phyloP scores from a whole-genome alignment of 768 basidiomycete genomes.

The Suillus subaureus region DNA sequence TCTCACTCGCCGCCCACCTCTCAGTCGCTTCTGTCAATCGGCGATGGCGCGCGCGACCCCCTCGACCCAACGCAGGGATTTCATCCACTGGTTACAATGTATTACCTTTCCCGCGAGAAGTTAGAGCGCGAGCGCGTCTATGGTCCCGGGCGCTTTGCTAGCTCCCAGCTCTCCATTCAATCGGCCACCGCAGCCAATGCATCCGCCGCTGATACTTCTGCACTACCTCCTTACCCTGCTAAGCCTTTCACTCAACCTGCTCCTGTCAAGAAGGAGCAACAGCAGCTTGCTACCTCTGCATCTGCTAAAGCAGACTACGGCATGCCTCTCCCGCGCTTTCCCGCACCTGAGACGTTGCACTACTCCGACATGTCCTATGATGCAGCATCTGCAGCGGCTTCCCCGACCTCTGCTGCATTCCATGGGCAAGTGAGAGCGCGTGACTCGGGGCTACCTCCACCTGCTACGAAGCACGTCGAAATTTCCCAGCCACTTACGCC shows the following conservation, averaged over 20 bases:
- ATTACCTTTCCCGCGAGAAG: conserved; percentile 95
- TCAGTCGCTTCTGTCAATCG: conserved; percentile 54
- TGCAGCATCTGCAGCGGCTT: conserved; percentile 43
- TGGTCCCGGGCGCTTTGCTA: conserved; percentile 92
- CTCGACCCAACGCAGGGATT: conserved; percentile 90
- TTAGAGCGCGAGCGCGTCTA: conserved; percentile 92
- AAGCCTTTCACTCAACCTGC: conserved; percentile 36
- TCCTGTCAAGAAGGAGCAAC: conserved; percentile 35
- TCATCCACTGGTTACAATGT: conserved; percentile 95
- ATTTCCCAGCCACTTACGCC: conserved; percentile 19
- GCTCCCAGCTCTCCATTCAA: conserved; percentile 76
- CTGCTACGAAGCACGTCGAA: conserved; percentile 37
- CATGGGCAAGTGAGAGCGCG: conserved; percentile 65
- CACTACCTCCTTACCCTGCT: conserved; percentile 18
- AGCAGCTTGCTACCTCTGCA: conserved; percentile 25
- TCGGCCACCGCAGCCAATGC: conserved; percentile 25
- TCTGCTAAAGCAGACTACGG: conserved; percentile 68
- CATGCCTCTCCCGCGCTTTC: conserved; percentile 81
- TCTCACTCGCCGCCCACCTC: conserved; percentile 64
- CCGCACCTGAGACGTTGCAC: conserved; percentile 80
- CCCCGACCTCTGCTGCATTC: conserved; percentile 63
- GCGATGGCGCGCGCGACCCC: conserved; percentile 51
- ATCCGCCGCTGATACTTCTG: conserved; percentile 21
- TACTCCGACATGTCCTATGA: conserved; percentile 85
- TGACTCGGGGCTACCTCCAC: conserved; percentile 56